phyloP scores from a whole-genome alignment of 83 land plant genomes.

The Thuja plicata region DNA sequence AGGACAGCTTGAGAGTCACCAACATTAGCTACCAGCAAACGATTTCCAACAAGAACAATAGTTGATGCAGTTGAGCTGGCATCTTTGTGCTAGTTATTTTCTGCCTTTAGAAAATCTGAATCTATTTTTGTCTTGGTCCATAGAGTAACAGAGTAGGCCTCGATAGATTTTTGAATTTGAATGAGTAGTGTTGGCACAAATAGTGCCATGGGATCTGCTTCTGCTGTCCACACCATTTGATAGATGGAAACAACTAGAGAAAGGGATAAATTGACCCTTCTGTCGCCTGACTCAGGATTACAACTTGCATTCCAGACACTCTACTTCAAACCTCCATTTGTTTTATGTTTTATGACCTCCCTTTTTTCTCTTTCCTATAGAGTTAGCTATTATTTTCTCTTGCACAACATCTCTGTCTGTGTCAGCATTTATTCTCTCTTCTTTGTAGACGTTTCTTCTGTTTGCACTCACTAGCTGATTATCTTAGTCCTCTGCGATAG shows the following conservation, averaged over 20 bases:
- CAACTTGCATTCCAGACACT: too few relatives aligned
- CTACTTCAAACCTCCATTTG: too few relatives aligned
- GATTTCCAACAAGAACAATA: conserved; percentile 40
- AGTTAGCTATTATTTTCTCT: too few relatives aligned
- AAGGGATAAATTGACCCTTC: background rate
- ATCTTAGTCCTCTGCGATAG: too few relatives aligned
- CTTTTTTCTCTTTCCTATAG: too few relatives aligned
- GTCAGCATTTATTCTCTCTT: too few relatives aligned
- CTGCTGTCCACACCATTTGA: background rate
- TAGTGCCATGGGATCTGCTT: background rate
- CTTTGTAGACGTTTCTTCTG: too few relatives aligned
- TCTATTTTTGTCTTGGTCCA: conserved; percentile 25
- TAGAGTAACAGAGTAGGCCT: background rate
- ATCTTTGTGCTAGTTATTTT: conserved; percentile 19
- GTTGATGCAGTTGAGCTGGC: conserved; percentile 70
- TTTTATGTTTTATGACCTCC: too few relatives aligned
- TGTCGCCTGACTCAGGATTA: too few relatives aligned
- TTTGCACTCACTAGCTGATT: too few relatives aligned
- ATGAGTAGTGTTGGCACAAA: background rate
- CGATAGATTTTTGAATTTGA: background rate
- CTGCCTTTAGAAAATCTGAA: conserved; percentile 23
- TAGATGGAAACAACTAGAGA: background rate
- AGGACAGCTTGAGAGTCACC: conserved; percentile 57
- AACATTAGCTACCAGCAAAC: conserved; percentile 51
- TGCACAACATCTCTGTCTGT: too few relatives aligned